Evolutionary conservation across 2,329 filamentous ascomycete genomes (phyloP), one percentile per base, ranked within the genome.

Genomic region (Fusarium dlaminii): DNA sequence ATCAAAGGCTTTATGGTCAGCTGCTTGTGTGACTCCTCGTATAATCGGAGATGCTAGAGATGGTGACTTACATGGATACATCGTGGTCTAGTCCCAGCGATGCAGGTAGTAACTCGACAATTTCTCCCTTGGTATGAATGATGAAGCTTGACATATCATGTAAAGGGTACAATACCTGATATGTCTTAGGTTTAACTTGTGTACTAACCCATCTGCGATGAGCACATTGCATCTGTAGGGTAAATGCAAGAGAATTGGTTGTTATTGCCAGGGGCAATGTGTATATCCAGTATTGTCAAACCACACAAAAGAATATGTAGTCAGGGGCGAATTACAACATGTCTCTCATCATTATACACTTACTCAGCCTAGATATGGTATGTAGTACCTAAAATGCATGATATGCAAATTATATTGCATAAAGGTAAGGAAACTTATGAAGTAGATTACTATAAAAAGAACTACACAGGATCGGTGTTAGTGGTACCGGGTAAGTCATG

Each of bases 21-120:
- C n/a, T 66, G 66, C 37, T 49, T 5, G 12, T 39, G 36, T 49
- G 22, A n/a, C 39, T 34, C n/a, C 32, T 68, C 46, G 20, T 61
- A 32, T 60, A 42, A 22, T n/a, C 36, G 27, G 42, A 39, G 24
- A 51, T 36, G 54, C 32, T 51, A 42, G 45, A 62, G 30, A 42
- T 45, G 14, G 51, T 57, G 37, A 58, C 54, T 74, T 71, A 51
- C 29, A 74, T 29, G 24, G 39, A 61, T 46, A 56, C 20, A 48
- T 61, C 56, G 17, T 71, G 32, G 36, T 40, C 48, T 59, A 45
- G 39, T 60, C 36, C 39, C 32, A 42, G 24, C 22, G 10, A 49
- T 15, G 32, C 37, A 48, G 29, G 49, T 36, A 56, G 39, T 30
- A 39, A 14, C 42, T 40, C 43, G 15, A 34, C n/a, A 39, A 45